Conservation (phyloP, 1,284 basidiomycete genomes). For the Kalmanozyma brasiliensis region DNA sequence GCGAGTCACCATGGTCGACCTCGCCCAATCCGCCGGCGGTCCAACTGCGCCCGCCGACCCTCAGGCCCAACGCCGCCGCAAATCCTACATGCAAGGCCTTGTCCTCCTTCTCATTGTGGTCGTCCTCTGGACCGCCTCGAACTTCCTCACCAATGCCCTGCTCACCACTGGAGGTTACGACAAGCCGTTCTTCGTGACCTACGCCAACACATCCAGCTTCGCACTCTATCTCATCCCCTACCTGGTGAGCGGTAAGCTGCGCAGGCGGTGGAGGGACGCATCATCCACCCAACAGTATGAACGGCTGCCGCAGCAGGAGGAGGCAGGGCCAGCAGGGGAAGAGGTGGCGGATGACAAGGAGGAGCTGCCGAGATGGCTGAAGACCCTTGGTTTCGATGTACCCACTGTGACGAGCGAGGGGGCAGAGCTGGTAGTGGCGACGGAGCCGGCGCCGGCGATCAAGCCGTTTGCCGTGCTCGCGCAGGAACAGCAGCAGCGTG, state of each 20-base stretch:
- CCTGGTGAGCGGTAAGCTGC: slow-evolving; percentile 48
- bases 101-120: slow-evolving; percentile 81
- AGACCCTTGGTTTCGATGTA: slow-evolving; percentile 55
- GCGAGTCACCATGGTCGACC: slow-evolving; percentile 21
- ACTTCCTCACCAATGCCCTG: slow-evolving; percentile 65
- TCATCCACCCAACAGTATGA: slow-evolving; percentile 6
- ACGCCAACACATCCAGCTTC: slow-evolving; percentile 87
- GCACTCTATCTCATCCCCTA: slow-evolving; percentile 86
- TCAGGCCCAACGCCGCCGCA: slow-evolving; percentile 26
- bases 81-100: slow-evolving; percentile 76
- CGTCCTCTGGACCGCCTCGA: slow-evolving; percentile 77
- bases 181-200: slow-evolving; percentile 74
- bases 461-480: slow-evolving; percentile 25
- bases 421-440: neutral
- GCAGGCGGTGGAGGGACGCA: slow-evolving; percentile 30
- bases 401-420: slow-evolving; percentile 25
- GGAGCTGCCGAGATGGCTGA: slow-evolving; percentile 45
- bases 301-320: slow-evolving; percentile 13
- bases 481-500: slow-evolving; percentile 20
- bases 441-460: slow-evolving; percentile 9
- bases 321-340: slow-evolving; percentile 1
- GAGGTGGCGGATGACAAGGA: slow-evolving; percentile 22
- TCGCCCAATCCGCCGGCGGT: slow-evolving; percentile 1
- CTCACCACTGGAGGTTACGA: slow-evolving; percentile 64
- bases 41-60: slow-evolving; percentile 4